phyloP scores from a whole-genome alignment of 257 asterid species.

The Nicotiana noctiflora region DNA sequence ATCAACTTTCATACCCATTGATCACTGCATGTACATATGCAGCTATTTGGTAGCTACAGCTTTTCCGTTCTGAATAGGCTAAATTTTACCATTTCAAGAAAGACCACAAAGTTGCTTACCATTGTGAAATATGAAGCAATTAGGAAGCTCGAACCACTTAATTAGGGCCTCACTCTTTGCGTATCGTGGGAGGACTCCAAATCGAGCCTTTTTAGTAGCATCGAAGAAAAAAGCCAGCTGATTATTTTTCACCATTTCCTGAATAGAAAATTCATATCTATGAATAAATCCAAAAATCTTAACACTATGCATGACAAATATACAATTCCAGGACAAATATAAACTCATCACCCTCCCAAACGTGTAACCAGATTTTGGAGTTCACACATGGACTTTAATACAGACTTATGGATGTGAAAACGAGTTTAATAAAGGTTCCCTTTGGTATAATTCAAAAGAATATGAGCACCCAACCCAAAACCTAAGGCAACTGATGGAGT shows the following conservation, averaged over 20 bases:
- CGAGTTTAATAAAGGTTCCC: neutral
- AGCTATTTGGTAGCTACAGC: neutral
- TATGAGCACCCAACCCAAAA: neutral
- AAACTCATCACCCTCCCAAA: neutral
- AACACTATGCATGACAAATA: no score
- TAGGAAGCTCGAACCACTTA: constrained; percentile 98
- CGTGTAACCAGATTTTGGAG: neutral
- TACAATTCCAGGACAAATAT: neutral
- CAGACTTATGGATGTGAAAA: neutral
- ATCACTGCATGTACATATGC: neutral
- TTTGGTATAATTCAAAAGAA: neutral
- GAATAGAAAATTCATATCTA: constrained; percentile 12
- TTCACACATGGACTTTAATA: neutral
- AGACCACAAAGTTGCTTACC: constrained; percentile 43
- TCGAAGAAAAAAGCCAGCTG: constrained; percentile 63
- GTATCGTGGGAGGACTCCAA: constrained; percentile 91
- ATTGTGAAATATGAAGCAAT: constrained; percentile 92
- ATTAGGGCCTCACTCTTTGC: constrained; percentile 70
- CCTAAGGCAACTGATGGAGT: neutral
- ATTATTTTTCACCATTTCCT: constrained; percentile 94
- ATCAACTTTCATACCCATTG: neutral
- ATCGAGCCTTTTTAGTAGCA: constrained; percentile 78
- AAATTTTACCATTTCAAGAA: neutral
- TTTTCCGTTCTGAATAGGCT: neutral
- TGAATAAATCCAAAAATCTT: neutral